Evolutionary conservation across 352 stramenopile genomes (phyloP), one percentile per base, ranked within the genome.

Genomic region (Globisporangium carolinianum): DNA sequence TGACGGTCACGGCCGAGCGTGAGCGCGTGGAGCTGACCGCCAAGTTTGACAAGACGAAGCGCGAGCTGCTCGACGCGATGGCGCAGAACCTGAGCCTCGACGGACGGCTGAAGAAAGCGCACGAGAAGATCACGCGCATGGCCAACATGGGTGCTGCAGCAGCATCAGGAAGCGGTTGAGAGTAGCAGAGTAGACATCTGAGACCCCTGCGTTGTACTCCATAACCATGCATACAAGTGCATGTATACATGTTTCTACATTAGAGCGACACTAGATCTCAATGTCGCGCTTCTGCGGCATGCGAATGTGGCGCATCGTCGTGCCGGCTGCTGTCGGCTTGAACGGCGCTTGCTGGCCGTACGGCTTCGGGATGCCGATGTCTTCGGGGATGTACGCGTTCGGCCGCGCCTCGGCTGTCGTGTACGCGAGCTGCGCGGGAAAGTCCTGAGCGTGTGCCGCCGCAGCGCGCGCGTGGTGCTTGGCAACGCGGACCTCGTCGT

Each of bases 361-460:
- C 43, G 93, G 94, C 67, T 97, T 96, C 1, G 94, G 91, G 52
- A 98, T 96, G 15, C 89, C 88, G 46, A 98, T 69, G 11, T 92
- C 88, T 37, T 96, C 85, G 9, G 93, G 93, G 53, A 98, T 96
- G 69, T 98, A 98, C 1, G 93, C 94, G 58, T 97, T 98, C 35
- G 93, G 93, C 24, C 94, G 72, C 24, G 88, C 83, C 63, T 97
- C 87, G 51, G 93, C 94, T 5, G 86, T 98, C 48, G 89, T 97
- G 61, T 86, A 89, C 37, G 73, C 84, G 55, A 91, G 63, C 53
- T 90, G 80, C n/a, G 79, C 70, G 4, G 81, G 74, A 48, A 87
- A 89, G 51, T 76, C 75, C 35, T 73, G 67, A n/a, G 79, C 79
- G 39, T 88, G 79, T 11, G 68, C 63, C 10, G 63, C 68, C 37